Evolutionary conservation across 2,329 filamentous ascomycete genomes (phyloP).

Genomic region (Aspergillus awamori): DNA sequence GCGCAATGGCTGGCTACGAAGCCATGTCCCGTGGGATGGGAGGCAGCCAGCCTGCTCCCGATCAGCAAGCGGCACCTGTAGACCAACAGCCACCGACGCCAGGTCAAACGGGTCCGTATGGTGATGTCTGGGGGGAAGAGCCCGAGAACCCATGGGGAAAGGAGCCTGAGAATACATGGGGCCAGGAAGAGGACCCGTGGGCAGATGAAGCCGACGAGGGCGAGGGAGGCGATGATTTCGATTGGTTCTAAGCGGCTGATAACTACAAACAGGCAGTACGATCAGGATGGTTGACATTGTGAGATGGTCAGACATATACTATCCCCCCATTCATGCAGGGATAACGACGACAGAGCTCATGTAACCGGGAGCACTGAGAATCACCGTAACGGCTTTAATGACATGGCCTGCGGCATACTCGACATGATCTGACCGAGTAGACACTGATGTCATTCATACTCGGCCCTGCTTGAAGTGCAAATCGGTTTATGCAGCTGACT

Average conservation of each 20-base stretch:
- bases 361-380: no score
- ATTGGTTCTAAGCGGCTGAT: slow-evolving; percentile 27
- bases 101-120: slow-evolving; percentile 27
- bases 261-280: neutral
- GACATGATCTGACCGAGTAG: no score
- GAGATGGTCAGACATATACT: neutral
- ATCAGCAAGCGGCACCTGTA: slow-evolving; percentile 19
- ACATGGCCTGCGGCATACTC: no score
- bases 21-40: slow-evolving; percentile 59
- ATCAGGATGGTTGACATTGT: neutral
- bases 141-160: slow-evolving; percentile 26
- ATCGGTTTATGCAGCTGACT: neutral
- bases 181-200: slow-evolving; percentile 26
- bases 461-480: neutral
- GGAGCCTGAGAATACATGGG: slow-evolving; percentile 22
- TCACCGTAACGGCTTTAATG: no score
- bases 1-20: slow-evolving; percentile 65
- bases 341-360: no score
- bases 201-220: slow-evolving; percentile 21
- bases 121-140: slow-evolving; percentile 33
- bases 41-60: slow-evolving; percentile 22
- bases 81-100: slow-evolving; percentile 21
- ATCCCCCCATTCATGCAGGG: no score
- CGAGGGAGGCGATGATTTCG: slow-evolving; percentile 30
- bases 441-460: no score